phyloP scores from a whole-genome alignment of 169 alveolate genomes.

The Cryptosporidium tyzzeri region DNA sequence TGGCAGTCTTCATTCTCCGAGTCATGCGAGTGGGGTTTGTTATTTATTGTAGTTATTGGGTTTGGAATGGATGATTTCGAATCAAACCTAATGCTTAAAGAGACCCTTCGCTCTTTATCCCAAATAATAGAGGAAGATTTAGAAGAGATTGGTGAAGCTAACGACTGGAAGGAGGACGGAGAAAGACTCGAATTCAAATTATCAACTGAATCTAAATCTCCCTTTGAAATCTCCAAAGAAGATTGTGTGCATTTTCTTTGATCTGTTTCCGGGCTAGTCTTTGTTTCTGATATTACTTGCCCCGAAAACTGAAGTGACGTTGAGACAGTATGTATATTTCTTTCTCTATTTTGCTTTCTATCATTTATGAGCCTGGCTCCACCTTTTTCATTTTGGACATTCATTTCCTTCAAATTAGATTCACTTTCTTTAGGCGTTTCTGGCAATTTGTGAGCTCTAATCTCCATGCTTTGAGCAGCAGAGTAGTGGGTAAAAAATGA shows the following conservation, averaged over 20 bases:
- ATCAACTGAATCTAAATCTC: neutral
- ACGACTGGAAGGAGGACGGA: neutral
- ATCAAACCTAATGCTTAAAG: conserved; percentile 2
- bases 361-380: neutral
- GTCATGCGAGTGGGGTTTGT: neutral
- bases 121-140: neutral
- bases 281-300: neutral
- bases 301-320: conserved; percentile 6
- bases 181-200: conserved; percentile 7
- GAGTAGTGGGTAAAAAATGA: conserved; percentile 65
- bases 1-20: neutral
- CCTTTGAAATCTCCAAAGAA: neutral
- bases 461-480: conserved; percentile 58
- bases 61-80: neutral
- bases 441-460: conserved; percentile 2
- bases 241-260: neutral
- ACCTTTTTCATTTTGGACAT: neutral
- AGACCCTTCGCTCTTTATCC: neutral
- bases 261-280: neutral
- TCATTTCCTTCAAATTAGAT: neutral
- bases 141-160: neutral
- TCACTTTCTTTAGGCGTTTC: neutral
- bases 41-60: neutral
- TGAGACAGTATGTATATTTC: neutral
- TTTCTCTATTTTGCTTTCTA: neutral